Percentiles rank a stretch among this genome's conserved stretches.
These are phyloP conservation scores for Firmiana major DNA, from an alignment of 345 rosid genomes.

Conservation along the genomic window DNA sequence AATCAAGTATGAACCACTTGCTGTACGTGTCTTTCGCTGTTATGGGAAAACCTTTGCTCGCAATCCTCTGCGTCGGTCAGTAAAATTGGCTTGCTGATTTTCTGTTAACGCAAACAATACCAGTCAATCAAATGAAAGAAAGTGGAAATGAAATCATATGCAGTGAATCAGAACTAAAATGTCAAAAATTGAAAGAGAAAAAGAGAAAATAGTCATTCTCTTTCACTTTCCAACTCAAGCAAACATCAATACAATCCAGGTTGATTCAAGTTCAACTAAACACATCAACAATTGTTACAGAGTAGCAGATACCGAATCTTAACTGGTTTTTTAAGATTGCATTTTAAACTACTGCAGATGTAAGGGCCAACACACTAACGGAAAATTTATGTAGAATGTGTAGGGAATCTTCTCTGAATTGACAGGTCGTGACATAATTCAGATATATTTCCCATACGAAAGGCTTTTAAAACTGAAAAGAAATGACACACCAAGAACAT, in stretches of 20 bases:
- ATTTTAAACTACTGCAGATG: background rate
- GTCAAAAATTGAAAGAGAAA: background rate
- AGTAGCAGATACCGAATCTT: background rate
- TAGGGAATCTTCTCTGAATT: background rate
- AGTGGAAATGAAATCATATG: background rate
- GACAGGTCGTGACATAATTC: background rate
- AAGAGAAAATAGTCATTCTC: background rate
- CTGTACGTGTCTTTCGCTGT: conserved; percentile 19
- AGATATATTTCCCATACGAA: background rate
- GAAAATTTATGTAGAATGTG: background rate
- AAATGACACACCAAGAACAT: background rate
- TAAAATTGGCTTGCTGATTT: conserved; percentile 12
- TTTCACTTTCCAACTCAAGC: background rate
- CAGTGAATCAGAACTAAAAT: background rate
- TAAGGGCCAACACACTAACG: background rate
- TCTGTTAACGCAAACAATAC: conserved; percentile 23
- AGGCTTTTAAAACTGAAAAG: background rate
- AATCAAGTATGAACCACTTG: conserved; percentile 21
- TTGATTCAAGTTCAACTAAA: background rate
- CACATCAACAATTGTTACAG: background rate
- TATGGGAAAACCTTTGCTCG: conserved; percentile 19
- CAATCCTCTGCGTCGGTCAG: conserved; percentile 19
- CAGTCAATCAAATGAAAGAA: background rate
- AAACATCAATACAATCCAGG: background rate
- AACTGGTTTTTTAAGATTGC: background rate